Evolutionary conservation across 1,139 yeast genomes (phyloP).

Genomic region (Yamadazyma diddensiae): DNA sequence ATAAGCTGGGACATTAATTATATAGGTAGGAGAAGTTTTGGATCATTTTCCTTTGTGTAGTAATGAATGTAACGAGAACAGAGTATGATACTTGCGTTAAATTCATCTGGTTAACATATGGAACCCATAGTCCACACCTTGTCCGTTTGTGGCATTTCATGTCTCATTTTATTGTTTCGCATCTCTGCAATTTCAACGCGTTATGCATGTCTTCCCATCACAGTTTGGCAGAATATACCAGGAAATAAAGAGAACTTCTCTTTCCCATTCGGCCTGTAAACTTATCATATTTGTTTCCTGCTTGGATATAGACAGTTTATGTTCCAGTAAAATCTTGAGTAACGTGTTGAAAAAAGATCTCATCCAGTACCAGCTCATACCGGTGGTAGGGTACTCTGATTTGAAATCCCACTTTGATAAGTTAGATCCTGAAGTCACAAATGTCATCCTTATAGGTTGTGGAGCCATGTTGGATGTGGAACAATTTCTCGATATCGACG

Average conservation of each 20-base stretch:
- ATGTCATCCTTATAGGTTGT: conserved; percentile 82
- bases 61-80: no score
- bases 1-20: conserved; percentile 42
- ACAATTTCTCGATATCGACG: conserved; percentile 66
- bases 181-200: no score
- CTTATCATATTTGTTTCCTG: conserved; percentile 88
- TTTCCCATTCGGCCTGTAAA: conserved; percentile 88
- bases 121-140: no score
- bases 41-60: conserved; percentile 18
- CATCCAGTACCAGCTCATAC: conserved; percentile 84
- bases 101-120: no score
- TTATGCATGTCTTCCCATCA: conserved; percentile 66
- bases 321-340: conserved; percentile 80
- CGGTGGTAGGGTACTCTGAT: conserved; percentile 92
- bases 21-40: conserved; percentile 40
- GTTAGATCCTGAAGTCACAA: conserved; percentile 74
- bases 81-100: no score
- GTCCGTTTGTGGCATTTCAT: no score
- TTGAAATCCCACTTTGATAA: conserved; percentile 58
- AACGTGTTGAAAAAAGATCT: conserved; percentile 72
- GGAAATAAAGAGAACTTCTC: conserved; percentile 57
- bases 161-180: no score
- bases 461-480: conserved; percentile 94
- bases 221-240: conserved; percentile 59
- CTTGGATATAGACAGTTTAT: conserved; percentile 85